phyloP scores from a whole-genome alignment of 2,329 filamentous ascomycete species.

The Penicillium sclerotigenum region DNA sequence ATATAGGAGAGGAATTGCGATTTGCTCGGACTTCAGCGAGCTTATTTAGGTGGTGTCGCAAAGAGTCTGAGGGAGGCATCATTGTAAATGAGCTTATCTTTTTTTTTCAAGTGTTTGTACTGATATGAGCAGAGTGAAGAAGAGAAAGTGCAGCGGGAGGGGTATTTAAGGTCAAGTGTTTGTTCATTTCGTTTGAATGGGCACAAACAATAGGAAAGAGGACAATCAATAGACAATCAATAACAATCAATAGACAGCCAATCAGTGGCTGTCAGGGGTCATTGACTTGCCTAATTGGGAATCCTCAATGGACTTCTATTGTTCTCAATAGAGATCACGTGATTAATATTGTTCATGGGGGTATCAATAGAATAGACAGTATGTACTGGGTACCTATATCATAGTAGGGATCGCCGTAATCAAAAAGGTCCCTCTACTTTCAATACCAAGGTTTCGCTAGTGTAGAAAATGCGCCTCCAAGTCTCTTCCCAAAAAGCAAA shows the following conservation, averaged over 20 bases:
- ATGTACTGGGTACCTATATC: background rate
- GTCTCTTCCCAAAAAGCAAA: conserved; percentile 23
- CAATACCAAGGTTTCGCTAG: conserved; percentile 1
- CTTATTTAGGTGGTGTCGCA: conserved; percentile 30
- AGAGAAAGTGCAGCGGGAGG: background rate
- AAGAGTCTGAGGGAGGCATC: conserved; percentile 30
- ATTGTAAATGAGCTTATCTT: conserved; percentile 13
- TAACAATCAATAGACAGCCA: conserved; percentile 7
- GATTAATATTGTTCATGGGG: conserved; percentile 6
- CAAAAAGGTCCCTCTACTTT: background rate
- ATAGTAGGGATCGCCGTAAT: background rate
- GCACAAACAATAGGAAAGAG: conserved; percentile 5
- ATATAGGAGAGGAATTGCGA: conserved; percentile 9
- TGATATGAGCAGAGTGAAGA: background rate
- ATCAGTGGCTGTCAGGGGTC: background rate
- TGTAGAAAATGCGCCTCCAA: conserved; percentile 17
- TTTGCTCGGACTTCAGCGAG: conserved; percentile 23
- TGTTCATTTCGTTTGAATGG: background rate
- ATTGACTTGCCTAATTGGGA: conserved; percentile 8
- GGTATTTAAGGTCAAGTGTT: conserved; percentile 1
- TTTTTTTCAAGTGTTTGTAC: background rate
- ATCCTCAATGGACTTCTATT: conserved; percentile 3
- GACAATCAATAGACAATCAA: conserved; percentile 1
- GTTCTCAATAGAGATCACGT: conserved; percentile 11
- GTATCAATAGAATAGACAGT: conserved; percentile 1